Conservation (phyloP, 2,329 filamentous ascomycete species). For the Aureobasidium uvarum region DNA sequence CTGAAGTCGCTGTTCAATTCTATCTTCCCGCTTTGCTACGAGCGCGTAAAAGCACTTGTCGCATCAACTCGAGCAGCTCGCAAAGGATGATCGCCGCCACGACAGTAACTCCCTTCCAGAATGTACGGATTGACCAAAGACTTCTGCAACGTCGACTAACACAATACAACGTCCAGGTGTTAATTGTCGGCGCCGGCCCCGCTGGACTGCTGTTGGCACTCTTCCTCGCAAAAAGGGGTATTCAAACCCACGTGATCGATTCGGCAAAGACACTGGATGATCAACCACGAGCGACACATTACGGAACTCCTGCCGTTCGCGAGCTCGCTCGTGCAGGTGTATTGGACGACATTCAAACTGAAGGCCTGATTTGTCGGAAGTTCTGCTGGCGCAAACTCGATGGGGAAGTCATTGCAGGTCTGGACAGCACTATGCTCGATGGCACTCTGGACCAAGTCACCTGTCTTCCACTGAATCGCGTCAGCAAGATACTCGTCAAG, state of each 20-base stretch:
- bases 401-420: conserved; percentile 25
- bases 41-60: no score
- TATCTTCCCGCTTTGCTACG: no score
- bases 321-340: conserved; percentile 42
- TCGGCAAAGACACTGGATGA: neutral
- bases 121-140: neutral
- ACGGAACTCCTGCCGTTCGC: conserved; percentile 34
- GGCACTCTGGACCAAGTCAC: neutral
- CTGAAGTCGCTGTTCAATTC: no score
- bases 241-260: neutral
- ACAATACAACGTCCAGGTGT: no score
- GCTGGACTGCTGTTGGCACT: conserved; percentile 44
- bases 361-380: conserved; percentile 32
- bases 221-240: conserved; percentile 39
- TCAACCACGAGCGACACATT: neutral
- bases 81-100: neutral
- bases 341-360: conserved; percentile 36
- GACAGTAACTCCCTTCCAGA: neutral
- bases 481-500: neutral
- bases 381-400: conserved; percentile 34
- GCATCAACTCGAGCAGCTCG: no score
- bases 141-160: neutral
- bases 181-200: conserved; percentile 44
- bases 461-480: neutral
- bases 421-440: neutral